Evolutionary conservation across 345 rosid species (phyloP), one percentile per base, ranked within the genome.

Genomic region (Iberis pinnata): DNA sequence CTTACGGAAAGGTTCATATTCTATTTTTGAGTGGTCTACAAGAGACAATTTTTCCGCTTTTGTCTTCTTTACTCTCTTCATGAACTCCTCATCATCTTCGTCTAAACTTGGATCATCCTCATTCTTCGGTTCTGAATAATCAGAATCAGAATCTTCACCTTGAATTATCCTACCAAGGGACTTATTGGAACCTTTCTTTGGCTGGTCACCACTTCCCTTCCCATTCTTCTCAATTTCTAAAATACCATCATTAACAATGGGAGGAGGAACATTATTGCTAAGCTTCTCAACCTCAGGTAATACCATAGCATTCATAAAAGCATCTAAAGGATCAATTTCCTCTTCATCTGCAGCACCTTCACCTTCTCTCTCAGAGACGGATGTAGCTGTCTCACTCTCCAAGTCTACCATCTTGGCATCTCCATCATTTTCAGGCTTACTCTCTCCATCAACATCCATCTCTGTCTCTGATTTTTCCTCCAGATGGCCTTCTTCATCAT

Each of bases 1-100:
- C 51, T 92, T 88, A 55, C 95, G 78, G 57, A 92, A 88, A 15
- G 84, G 79, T 54, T 63, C 49, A 61, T 92, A 92, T 52, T 88
- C 88, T 60, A 88, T 83, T 76, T 90, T 90, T 31, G 96, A 74
- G 68, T 90, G 98, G 53, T 90, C 98, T 18, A 90, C 98, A 54
- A 84, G 68, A 43, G 98, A 73, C 31, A 90, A 65, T 63, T 88
- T 90, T 65, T 92, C 98, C 49, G 69, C 95, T 77, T 92, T 92
- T 24, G 96, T 88, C 80, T 92, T 92, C 83, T 92, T 92, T 56
- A 92, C 98, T 73, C 98, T 79, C 78, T 92, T 92, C 75, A 92
- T 92, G 67, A 92, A 92, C 76, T 92, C 96, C 15, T 84, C 88
- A 67, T 92, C 96, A 31, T 92, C 88, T 76, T 92, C 98, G 32